Conservation (phyloP, 768 basidiomycete genomes). For the Lactarius psammicola region DNA sequence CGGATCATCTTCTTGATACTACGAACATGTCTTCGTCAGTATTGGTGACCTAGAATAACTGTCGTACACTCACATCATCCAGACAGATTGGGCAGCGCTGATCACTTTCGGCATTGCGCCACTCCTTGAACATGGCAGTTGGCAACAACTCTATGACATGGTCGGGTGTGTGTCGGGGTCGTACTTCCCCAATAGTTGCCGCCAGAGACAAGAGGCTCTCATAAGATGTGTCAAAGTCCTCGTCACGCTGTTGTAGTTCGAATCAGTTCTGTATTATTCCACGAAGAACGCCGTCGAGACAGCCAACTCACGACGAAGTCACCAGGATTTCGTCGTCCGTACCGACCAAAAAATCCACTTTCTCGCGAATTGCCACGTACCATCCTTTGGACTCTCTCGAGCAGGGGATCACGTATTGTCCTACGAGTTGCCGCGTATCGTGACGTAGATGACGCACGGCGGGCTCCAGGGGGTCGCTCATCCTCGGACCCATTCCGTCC, state of each 20-base stretch:
- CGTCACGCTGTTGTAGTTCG: slow-evolving; percentile 55
- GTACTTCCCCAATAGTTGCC: slow-evolving; percentile 63
- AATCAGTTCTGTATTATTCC: slow-evolving; percentile 18
- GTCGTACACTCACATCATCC: slow-evolving; percentile 61
- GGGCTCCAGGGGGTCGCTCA: slow-evolving; percentile 14
- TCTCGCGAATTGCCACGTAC: slow-evolving; percentile 22
- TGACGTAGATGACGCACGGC: slow-evolving; percentile 20
- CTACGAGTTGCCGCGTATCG: slow-evolving; percentile 21
- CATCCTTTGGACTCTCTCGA: slow-evolving; percentile 22
- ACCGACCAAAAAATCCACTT: slow-evolving; percentile 13
- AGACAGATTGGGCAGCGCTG: slow-evolving; percentile 80
- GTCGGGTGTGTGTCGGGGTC: slow-evolving; percentile 60
- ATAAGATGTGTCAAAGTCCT: slow-evolving; percentile 74
- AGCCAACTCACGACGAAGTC: slow-evolving; percentile 52
- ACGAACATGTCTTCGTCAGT: slow-evolving; percentile 13
- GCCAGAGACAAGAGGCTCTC: slow-evolving; percentile 63
- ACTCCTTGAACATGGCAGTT: slow-evolving; percentile 62
- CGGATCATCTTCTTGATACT: slow-evolving; percentile 65
- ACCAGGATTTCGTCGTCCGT: slow-evolving; percentile 33
- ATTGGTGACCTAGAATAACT: slow-evolving; percentile 11
- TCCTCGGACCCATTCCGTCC: slow-evolving; percentile 24
- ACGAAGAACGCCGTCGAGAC: not conserved
- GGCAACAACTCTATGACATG: slow-evolving; percentile 60
- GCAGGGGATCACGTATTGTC: slow-evolving; percentile 17
- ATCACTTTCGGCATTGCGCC: slow-evolving; percentile 61